Evolutionary conservation across 148 eudicot species (phyloP).

Genomic region (Dianthus caryophyllus): DNA sequence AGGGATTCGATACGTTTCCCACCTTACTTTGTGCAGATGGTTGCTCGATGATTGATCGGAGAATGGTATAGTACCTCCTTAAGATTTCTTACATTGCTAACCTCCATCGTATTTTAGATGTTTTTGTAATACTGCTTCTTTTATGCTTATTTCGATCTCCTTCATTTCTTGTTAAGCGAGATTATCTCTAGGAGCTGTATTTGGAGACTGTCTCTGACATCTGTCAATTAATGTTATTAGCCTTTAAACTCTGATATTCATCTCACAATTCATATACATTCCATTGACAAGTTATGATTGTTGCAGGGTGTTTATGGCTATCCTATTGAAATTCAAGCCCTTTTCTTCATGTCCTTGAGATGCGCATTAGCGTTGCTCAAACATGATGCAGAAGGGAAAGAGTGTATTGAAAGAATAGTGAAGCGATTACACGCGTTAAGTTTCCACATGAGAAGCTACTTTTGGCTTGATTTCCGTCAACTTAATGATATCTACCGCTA

Average conservation of each 20-base stretch:
- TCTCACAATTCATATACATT: background rate
- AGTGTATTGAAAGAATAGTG: constrained; percentile 74
- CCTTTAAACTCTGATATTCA: no score
- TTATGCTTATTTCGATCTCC: background rate
- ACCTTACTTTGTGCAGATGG: constrained; percentile 96
- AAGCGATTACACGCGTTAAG: constrained; percentile 89
- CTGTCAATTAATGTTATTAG: background rate
- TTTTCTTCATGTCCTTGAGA: constrained; percentile 91
- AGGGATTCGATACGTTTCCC: constrained; percentile 96
- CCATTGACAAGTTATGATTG: background rate
- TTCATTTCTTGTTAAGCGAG: background rate
- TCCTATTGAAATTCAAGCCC: constrained; percentile 96
- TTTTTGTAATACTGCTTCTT: constrained; percentile 3
- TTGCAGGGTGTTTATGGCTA: constrained; percentile 93
- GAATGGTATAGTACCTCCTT: constrained; percentile 63
- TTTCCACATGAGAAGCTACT: constrained; percentile 90
- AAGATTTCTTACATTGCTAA: background rate
- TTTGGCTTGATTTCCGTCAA: constrained; percentile 96
- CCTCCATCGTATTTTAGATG: background rate
- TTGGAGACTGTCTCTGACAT: background rate
- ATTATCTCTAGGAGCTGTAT: background rate
- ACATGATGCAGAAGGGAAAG: constrained; percentile 87
- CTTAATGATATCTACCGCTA: constrained; percentile 89
- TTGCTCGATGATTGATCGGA: constrained; percentile 97
- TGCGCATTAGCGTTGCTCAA: constrained; percentile 79